A percentile compares a stretch with the other conserved stretches of the same genome.
Conservation (phyloP, 2,329 filamentous ascomycete species). For the Curvularia eragrostidis region DNA sequence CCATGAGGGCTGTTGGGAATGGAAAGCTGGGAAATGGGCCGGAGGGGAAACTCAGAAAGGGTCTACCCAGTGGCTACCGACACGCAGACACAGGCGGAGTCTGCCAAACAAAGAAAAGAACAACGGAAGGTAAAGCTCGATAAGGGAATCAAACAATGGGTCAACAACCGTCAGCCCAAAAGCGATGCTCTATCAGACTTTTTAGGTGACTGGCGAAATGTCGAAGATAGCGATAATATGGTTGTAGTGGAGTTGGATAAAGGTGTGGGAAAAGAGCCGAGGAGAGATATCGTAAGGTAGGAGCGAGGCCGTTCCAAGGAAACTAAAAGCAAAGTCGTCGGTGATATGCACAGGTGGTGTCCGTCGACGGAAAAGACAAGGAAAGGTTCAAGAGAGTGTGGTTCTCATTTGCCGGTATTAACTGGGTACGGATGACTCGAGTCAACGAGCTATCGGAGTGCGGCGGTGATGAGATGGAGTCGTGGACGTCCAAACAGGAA, state of each 20-base stretch:
- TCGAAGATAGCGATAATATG: conserved; percentile 48
- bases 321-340: conserved; percentile 45
- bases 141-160: conserved; percentile 46
- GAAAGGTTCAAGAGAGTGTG: conserved; percentile 54
- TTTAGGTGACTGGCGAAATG: conserved; percentile 39
- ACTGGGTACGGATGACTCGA: conserved; percentile 49
- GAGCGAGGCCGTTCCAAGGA: conserved; percentile 36
- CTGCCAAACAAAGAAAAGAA: conserved; percentile 30
- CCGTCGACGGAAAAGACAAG: conserved; percentile 51
- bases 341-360: conserved; percentile 49
- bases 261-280: conserved; percentile 20
- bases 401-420: conserved; percentile 54
- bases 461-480: conserved; percentile 28
- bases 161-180: conserved; percentile 43
- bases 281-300: conserved; percentile 42
- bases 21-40: conserved; percentile 31
- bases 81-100: conserved; percentile 24
- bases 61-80: conserved; percentile 43
- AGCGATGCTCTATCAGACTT: conserved; percentile 50
- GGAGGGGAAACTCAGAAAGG: conserved; percentile 45
- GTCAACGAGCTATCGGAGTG: conserved; percentile 48
- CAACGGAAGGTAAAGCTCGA: conserved; percentile 32
- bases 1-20: conserved; percentile 61
- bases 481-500: conserved; percentile 41
- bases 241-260: conserved; percentile 35